phyloP scores from a whole-genome alignment of 768 basidiomycete genomes.

The Mycena crocata region DNA sequence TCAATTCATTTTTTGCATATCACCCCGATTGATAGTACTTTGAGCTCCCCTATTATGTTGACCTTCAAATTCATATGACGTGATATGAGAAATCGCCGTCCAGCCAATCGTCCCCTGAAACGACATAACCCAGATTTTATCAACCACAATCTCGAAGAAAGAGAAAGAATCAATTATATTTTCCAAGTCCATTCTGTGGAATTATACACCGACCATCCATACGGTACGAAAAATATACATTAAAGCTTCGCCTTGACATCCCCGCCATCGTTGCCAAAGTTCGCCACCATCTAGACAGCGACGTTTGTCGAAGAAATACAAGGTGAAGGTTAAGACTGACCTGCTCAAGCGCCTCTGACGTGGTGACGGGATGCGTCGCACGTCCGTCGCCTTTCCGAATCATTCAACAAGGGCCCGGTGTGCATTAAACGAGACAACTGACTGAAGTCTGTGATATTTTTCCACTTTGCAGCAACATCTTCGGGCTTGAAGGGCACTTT shows the following conservation, averaged over 20 bases:
- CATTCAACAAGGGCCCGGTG: slow-evolving; percentile 1
- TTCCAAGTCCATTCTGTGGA: not conserved
- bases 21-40: no score
- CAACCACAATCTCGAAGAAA: no score
- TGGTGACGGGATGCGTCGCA: slow-evolving; percentile 82
- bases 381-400: slow-evolving; percentile 74
- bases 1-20: no score
- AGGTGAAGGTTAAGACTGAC: slow-evolving; percentile 48
- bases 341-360: slow-evolving; percentile 82
- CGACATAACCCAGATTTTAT: no score
- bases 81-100: no score
- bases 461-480: slow-evolving; percentile 84
- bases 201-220: not conserved
- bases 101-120: no score
- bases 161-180: not conserved
- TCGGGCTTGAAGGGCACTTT: slow-evolving; percentile 83
- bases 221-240: not conserved
- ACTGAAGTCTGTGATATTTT: slow-evolving; percentile 87
- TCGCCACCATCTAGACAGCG: slow-evolving; percentile 53
- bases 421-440: slow-evolving; percentile 37
- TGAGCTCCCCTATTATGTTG: no score
- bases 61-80: no score
- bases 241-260: slow-evolving; percentile 66
- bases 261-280: slow-evolving; percentile 62
- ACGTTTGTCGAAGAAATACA: not conserved